These are phyloP conservation scores for Microsporum audouinii DNA, from an alignment of 2,329 filamentous ascomycete genomes.

Conservation along the genomic window DNA sequence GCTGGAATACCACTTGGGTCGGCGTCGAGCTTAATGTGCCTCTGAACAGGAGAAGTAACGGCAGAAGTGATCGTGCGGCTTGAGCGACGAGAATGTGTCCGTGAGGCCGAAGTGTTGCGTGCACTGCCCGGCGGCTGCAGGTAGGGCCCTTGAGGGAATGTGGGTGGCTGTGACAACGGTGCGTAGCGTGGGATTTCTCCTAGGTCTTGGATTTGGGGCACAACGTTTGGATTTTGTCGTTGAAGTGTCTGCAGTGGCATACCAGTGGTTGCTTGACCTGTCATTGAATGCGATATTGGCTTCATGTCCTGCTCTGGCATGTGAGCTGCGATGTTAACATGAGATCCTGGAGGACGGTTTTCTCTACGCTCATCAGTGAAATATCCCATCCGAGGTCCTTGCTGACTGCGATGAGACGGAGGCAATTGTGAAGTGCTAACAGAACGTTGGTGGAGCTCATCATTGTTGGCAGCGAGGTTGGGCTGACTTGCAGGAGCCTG, in stretches of 20 bases:
- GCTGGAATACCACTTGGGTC: not conserved
- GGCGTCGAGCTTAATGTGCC: slow-evolving; percentile 8
- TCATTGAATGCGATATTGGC: slow-evolving; percentile 1
- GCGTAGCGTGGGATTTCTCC: slow-evolving; percentile 9
- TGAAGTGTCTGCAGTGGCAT: slow-evolving; percentile 4
- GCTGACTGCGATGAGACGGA: slow-evolving; percentile 23
- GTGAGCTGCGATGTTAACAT: slow-evolving; percentile 3
- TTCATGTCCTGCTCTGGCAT: slow-evolving; percentile 11
- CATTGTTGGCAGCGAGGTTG: slow-evolving; percentile 21
- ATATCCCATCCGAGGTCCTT: slow-evolving; percentile 35
- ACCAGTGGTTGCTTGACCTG: not conserved
- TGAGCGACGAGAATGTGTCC: slow-evolving; percentile 13
- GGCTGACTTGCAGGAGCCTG: slow-evolving; percentile 26
- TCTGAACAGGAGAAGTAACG: slow-evolving; percentile 11
- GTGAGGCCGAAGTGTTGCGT: slow-evolving; percentile 6
- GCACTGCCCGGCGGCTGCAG: slow-evolving; percentile 16
- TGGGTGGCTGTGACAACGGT: slow-evolving; percentile 9
- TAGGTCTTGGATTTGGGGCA: slow-evolving; percentile 7
- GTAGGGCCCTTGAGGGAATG: slow-evolving; percentile 24
- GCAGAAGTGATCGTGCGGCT: slow-evolving; percentile 12
- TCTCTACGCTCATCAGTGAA: slow-evolving; percentile 35
- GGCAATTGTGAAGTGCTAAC: slow-evolving; percentile 24
- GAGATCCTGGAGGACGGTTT: slow-evolving; percentile 13
- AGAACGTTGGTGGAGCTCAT: slow-evolving; percentile 24
- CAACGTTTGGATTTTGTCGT: not conserved